Conservation (phyloP, 169 alveolate species). For the Eimeria maxima region DNA sequence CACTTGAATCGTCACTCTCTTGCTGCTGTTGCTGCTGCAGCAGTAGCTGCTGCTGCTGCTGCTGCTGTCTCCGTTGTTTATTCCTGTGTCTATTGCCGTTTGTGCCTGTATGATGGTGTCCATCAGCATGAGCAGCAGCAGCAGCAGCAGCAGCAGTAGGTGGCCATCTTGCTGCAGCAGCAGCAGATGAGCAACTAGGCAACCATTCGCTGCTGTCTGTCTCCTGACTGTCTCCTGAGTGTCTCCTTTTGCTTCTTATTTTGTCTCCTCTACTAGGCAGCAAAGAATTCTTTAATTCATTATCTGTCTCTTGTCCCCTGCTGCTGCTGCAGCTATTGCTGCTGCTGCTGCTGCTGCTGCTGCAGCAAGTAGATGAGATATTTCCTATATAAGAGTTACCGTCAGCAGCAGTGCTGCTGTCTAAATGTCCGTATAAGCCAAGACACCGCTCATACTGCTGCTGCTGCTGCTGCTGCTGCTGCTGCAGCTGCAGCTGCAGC, state of each 20-base stretch:
- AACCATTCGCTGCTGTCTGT: conserved; percentile 2
- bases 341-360: conserved; percentile 38
- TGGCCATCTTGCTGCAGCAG: not conserved
- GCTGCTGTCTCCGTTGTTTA: not conserved
- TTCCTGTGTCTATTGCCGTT: not conserved
- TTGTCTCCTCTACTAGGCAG: not conserved
- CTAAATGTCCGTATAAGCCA: not conserved
- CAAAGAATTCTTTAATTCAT: not conserved
- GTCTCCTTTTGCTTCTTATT: not conserved
- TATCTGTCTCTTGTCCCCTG: not conserved
- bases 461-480: conserved; percentile 47
- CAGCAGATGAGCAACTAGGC: not conserved
- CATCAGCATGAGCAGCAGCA: conserved; percentile 33
- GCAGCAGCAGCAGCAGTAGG: conserved; percentile 30
- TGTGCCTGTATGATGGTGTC: not conserved
- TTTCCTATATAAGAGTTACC: too few relatives aligned
- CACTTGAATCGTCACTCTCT: conserved; percentile 24
- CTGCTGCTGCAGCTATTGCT: not conserved
- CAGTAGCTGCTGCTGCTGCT: conserved; percentile 4
- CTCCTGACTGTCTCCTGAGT: not conserved
- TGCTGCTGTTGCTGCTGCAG: conserved; percentile 53
- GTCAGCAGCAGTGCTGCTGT: not conserved
- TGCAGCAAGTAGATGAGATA: not conserved
- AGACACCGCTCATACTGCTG: conserved; percentile 27
- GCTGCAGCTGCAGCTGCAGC: conserved; percentile 10